Base-by-base conservation (phyloP, 495 filamentous ascomycete genomes). In the Aspergillus bridgeri region DNA sequence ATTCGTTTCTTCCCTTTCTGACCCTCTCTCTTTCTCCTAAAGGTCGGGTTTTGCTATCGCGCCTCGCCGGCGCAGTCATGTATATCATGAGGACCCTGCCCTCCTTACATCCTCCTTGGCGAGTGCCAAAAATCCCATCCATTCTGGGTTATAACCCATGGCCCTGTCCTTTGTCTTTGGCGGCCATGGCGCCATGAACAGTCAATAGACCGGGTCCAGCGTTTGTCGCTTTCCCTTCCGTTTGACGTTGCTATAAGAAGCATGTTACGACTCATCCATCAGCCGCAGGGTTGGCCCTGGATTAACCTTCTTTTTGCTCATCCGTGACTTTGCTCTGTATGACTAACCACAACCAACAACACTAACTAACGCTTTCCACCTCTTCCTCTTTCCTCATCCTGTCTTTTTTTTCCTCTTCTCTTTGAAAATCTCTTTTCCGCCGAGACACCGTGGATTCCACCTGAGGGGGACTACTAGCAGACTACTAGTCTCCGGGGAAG, bases 311-410 rank as follows among this genome's bases (percentile, higher is more conserved):
- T 38, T 38, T 38, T 38, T 38, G 33, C 33, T 38, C 33, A 38
- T 38, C 33, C 17, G 33, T 38, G 33, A 15, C 8, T 38, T 38
- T 38, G 33, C 33, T 38, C 33, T 38, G 6, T 4, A 38, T 38
- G 33, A 38, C 33, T 38, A 38, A 38, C 33, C 33, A 13, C 33
- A 15, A 13, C 33, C 11, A 38, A 38, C 33, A 13, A 4, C 9
- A 38, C 33, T 38, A 38, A 38, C 27, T 29, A 29, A 1, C 9
- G 3, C 13, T 38, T 38, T 38, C 45, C 21, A 47, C 22, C 21
- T 47, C 22, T 47, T 47, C 45, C 20, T 27, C 27, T 21, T 51
- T 57, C 51, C 25, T 57, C 29, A 33, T 9, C 8, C 2, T 33
- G 2, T 20, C 42, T n/a, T 19, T 52, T n/a, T 45, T 51, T n/a